Evolutionary conservation across 768 basidiomycete genomes (phyloP).

Genomic region (Agrocybe praecox): DNA sequence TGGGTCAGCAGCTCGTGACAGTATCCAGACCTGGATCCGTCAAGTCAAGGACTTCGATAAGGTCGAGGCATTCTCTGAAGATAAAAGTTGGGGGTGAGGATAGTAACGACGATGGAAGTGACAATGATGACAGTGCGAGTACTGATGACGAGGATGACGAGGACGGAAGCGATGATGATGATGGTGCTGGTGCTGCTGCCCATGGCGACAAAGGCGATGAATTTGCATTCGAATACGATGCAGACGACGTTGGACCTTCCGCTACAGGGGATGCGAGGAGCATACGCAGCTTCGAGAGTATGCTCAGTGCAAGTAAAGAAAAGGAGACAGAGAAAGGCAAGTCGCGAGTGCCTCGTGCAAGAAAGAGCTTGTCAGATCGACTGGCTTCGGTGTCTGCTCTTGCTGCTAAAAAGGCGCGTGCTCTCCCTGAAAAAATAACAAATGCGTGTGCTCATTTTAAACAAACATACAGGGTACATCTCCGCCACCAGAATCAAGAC

Average conservation of each 20-base stretch:
- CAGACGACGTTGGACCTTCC: conserved; percentile 31
- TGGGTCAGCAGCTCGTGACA: conserved; percentile 48
- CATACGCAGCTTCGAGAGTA: conserved; percentile 85
- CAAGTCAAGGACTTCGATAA: conserved; percentile 35
- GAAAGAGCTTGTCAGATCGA: conserved; percentile 82
- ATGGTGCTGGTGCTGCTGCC: conserved; percentile 37
- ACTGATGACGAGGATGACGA: conserved; percentile 38
- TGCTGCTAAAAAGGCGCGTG: conserved; percentile 32
- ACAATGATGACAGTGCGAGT: conserved; percentile 41
- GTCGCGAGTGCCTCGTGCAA: conserved; percentile 21
- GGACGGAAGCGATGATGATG: conserved; percentile 39
- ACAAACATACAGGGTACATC: conserved; percentile 20
- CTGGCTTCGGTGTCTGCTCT: conserved; percentile 76
- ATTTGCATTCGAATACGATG: conserved; percentile 35
- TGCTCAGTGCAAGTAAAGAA: conserved; percentile 58
- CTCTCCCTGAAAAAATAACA: background rate
- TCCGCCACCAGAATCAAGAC: conserved; percentile 37
- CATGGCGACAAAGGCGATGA: conserved; percentile 41
- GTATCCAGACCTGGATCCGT: conserved; percentile 45
- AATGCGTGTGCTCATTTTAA: background rate
- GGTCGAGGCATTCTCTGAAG: conserved; percentile 28
- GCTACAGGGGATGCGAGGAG: conserved; percentile 62
- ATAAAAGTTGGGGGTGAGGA: conserved; percentile 39
- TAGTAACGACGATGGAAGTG: conserved; percentile 29
- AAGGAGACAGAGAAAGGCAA: background rate